These are phyloP conservation scores for Aegilops sharonensis DNA, from an alignment of 176 grass and related monocot genomes.

Conservation along the genomic window DNA sequence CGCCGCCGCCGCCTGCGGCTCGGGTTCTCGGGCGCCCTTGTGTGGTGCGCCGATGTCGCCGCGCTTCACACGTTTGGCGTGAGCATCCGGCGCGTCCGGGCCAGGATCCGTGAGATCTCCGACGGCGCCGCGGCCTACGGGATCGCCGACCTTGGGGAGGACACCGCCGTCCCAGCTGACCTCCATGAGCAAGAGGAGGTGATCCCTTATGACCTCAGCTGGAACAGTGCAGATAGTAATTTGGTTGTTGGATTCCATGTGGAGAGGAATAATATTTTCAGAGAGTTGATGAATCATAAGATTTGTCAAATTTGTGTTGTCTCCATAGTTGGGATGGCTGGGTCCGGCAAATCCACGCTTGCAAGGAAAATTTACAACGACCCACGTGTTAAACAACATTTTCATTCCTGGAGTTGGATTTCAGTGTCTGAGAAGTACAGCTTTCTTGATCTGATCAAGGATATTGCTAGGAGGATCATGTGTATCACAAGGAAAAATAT, in stretches of 20 bases:
- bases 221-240: background rate
- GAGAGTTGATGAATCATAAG: background rate
- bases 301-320: background rate
- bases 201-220: background rate
- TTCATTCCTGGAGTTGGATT: background rate
- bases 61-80: background rate
- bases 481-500: background rate
- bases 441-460: background rate
- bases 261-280: background rate
- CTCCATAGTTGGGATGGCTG: background rate
- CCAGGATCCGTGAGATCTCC: background rate
- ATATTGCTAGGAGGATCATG: background rate
- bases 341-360: background rate
- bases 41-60: background rate
- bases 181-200: background rate
- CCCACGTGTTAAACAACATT: background rate
- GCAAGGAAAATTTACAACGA: background rate
- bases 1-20: background rate
- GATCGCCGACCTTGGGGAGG: background rate
- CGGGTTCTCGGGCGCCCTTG: background rate
- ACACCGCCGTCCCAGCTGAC: background rate
- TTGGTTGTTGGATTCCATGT: background rate
- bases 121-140: background rate
- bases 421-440: background rate
- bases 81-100: background rate